These are phyloP conservation scores for Euphorbia schlechtendalii DNA, from an alignment of 441 rosid genomes.

Conservation along the genomic window DNA sequence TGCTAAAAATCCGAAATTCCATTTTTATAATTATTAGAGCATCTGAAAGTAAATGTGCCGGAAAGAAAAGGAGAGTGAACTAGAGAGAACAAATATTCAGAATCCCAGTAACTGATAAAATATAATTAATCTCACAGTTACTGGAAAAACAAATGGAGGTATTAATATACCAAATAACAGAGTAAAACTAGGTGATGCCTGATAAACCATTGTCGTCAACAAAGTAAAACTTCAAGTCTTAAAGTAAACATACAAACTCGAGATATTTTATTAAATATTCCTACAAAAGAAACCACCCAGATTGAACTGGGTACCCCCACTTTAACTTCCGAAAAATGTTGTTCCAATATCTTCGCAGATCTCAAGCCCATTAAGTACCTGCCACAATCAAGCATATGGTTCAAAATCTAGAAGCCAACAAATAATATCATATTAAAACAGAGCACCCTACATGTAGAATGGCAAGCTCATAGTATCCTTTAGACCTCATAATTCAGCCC, in stretches of 20 bases:
- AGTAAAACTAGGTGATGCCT: not conserved
- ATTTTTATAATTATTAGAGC: no score
- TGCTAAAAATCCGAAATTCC: no score
- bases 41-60: no score
- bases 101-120: not conserved
- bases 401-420: not conserved
- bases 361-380: conserved; percentile 48
- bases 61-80: no score
- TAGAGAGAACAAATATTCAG: not conserved
- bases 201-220: not conserved
- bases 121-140: conserved; percentile 10
- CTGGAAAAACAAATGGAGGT: conserved; percentile 2
- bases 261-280: conserved; percentile 19
- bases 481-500: not conserved
- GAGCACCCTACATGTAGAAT: not conserved
- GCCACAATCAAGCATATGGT: conserved; percentile 21
- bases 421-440: not conserved
- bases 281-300: conserved; percentile 14
- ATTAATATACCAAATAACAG: not conserved
- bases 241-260: conserved; percentile 10
- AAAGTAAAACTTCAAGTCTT: not conserved
- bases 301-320: conserved; percentile 18
- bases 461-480: not conserved
- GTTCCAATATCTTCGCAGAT: conserved; percentile 28
- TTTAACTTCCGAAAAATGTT: conserved; percentile 16